Base-by-base conservation (phyloP, 768 basidiomycete genomes). In the Tricholoma flavovirens region DNA sequence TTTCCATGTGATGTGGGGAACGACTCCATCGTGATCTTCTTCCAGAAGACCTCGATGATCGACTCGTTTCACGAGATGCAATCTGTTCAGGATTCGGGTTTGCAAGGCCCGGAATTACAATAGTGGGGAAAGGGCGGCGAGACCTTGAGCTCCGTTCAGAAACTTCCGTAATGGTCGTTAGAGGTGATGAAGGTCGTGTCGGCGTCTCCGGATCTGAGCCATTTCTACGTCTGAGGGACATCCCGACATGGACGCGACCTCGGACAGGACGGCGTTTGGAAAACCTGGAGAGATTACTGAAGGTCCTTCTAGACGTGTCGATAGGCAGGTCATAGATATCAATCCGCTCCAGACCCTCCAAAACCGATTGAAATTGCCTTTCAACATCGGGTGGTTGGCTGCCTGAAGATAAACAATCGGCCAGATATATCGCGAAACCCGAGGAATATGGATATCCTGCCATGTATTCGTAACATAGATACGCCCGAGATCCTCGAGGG, bases 381-480 rank as follows among this genome's bases (percentile, higher is more conserved):
- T 54, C 62, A 3, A 66, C 45, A 10, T 35, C 29, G 30, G 48
- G 43, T 11, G 57, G 36, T 17, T 51, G 46, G 30, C 56, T 53
- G 15, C 49, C 56, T 26, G 50, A 14, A 22, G 53, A 40, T 5
- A 54, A 43, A n/a, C 51, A 55, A 46, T 69, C 68, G 6, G 67
- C 52, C 10, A 69, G 21, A 49, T 69, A 69, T 22, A 69, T 59
- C 7, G 66, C 58, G 43, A 64, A 66, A 6, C 59, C 54, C 8
- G 67, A 61, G 14, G 68, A 68, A 14, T 63, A 29, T 5, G 61
- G 62, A 55, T 56, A 61, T 5, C 56, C 58, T 15, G 60, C 49
- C 9, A 60, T 49, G 43, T 66, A 67, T 26, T 65, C 62, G 26
- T 60, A 58, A 26, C 64, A 65, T 8, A 65, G 62, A 24, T 61